These are phyloP conservation scores for Emmonsiellopsis sp. DNA, from an alignment of 2,329 filamentous ascomycete genomes.

Conservation along the genomic window DNA sequence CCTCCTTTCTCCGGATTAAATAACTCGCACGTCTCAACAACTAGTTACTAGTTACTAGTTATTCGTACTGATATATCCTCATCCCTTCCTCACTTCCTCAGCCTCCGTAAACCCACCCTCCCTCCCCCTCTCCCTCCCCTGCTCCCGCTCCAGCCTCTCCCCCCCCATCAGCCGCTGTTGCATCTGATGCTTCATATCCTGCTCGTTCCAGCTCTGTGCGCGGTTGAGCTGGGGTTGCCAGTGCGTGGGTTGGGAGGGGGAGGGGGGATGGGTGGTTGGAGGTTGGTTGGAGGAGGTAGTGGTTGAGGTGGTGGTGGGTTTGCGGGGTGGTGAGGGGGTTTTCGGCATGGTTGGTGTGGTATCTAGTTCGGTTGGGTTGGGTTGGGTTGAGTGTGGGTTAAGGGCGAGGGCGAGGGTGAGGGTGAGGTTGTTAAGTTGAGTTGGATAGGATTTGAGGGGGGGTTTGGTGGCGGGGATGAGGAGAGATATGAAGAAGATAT, in stretches of 20 bases:
- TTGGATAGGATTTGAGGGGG: too few relatives aligned
- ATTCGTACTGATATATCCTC: not conserved
- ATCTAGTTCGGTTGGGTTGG: too few relatives aligned
- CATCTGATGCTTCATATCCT: slow-evolving; percentile 51
- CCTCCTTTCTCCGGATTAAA: not conserved
- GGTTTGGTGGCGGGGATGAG: too few relatives aligned
- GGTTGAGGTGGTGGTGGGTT: not conserved
- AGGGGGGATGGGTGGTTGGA: not conserved
- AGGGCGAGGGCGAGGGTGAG: too few relatives aligned
- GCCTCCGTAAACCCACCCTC: slow-evolving; percentile 52
- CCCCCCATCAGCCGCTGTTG: slow-evolving; percentile 31
- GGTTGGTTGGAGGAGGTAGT: not conserved
- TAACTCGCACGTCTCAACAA: not conserved
- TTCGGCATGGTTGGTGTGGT: too few relatives aligned
- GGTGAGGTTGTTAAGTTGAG: too few relatives aligned
- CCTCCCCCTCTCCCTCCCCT: slow-evolving; percentile 31
- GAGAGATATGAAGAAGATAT: too few relatives aligned
- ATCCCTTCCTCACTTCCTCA: slow-evolving; percentile 34
- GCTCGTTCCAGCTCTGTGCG: slow-evolving; percentile 27
- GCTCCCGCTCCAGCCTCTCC: not conserved
- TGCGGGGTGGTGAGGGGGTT: too few relatives aligned
- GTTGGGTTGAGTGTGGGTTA: too few relatives aligned
- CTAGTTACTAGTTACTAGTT: too few relatives aligned
- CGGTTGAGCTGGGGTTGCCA: slow-evolving; percentile 24
- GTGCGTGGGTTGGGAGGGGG: not conserved